Base-by-base conservation (phyloP, 345 rosid species). In the Salix koriyanagi region DNA sequence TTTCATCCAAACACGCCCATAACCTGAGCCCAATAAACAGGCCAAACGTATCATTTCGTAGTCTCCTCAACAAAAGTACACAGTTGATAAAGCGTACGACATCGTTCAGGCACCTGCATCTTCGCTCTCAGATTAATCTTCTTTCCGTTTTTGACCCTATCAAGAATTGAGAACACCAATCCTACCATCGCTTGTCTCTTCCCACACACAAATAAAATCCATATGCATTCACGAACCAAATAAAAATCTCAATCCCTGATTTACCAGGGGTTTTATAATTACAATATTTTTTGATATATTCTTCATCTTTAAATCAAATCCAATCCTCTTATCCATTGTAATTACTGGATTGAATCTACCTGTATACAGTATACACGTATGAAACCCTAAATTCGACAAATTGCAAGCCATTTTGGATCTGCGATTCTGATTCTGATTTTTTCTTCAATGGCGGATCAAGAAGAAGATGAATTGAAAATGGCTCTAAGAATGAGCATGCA, bases 401-500 rank as follows among this genome's bases (percentile, higher is more conserved):
- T 65, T 65, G 5, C 23, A 5, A 34, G 18, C 9, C 54, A 19
- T 36, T 54, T 54, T 72, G 42, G 76, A 72, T 67, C 76, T 50
- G 61, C 15, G 46, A 36, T 39, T 67, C 74, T 44, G 28, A 9
- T 21, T 56, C 62, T 56, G 23, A 50, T 68, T 65, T 65, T 18
- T 52, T 34, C 23, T 18, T 68, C n/a, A 36, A 95, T 96, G 99
- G 96, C 96, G 87, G 98, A 93, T 91, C 98, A 96, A 83, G 98
- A 93, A 19, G 98, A 91, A 39, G 96, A 91, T 79, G 98, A 93
- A 77, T 84, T 93, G 79, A 82, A 85, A 87, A 86, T 89, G 93
- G 98, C 99, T 73, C 84, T 93, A 30, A 83, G 88, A 82, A 91
- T 93, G 96, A 96, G 99, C 81, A 92, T 93, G 96, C 98, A 96